These are phyloP conservation scores for Aspergillus sp. DNA, from an alignment of 2,329 filamentous ascomycete species.

Conservation along the genomic window DNA sequence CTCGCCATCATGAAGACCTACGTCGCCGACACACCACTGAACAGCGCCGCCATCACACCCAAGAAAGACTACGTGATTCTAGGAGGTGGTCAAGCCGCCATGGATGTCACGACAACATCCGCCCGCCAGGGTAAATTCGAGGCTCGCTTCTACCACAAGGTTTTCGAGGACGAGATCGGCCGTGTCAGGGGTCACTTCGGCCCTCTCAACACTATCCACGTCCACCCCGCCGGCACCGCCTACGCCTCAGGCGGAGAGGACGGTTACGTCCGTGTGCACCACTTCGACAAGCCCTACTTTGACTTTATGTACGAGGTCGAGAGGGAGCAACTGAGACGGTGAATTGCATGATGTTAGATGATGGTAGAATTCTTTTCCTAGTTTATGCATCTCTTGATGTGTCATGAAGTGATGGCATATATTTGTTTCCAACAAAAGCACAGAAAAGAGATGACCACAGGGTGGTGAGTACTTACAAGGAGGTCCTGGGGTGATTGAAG, in stretches of 20 bases:
- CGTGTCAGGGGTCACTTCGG: slow-evolving; percentile 97
- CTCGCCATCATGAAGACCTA: slow-evolving; percentile 94
- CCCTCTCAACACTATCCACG: slow-evolving; percentile 92
- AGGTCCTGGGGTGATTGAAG: slow-evolving; percentile 36
- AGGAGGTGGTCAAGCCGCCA: slow-evolving; percentile 95
- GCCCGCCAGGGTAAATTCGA: slow-evolving; percentile 98
- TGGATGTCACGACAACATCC: slow-evolving; percentile 96
- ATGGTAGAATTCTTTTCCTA: slow-evolving; percentile 24
- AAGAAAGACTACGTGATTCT: slow-evolving; percentile 99
- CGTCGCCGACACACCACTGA: slow-evolving; percentile 88
- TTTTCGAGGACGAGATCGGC: slow-evolving; percentile 98
- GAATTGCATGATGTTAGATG: slow-evolving; percentile 27
- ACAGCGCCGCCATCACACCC: slow-evolving; percentile 89
- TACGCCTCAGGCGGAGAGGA: slow-evolving; percentile 98
- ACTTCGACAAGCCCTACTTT: slow-evolving; percentile 98
- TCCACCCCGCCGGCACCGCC: slow-evolving; percentile 85
- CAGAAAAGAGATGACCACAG: slow-evolving; percentile 30
- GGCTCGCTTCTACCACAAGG: slow-evolving; percentile 99
- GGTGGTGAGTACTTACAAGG: slow-evolving; percentile 29
- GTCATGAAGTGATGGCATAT: slow-evolving; percentile 40
- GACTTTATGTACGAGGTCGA: slow-evolving; percentile 99
- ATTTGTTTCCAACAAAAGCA: slow-evolving; percentile 19
- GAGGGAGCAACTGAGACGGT: slow-evolving; percentile 68
- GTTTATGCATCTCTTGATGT: slow-evolving; percentile 40
- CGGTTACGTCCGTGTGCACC: slow-evolving; percentile 96